Base-by-base conservation (phyloP, 768 basidiomycete genomes). In the Leucogyrophana mollusca region DNA sequence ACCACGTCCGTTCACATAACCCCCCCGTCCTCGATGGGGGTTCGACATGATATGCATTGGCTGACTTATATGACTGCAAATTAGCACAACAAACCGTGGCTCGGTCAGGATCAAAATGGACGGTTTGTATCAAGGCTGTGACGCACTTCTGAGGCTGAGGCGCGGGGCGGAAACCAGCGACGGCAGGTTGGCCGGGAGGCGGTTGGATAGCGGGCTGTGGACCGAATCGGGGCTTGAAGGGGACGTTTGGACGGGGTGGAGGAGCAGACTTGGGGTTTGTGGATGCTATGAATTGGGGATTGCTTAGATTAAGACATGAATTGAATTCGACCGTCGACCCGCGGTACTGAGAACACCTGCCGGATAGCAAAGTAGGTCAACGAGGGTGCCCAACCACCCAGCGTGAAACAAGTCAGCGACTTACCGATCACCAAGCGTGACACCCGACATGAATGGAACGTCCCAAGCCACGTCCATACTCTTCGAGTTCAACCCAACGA, bases 391-490 rank as follows among this genome's bases (percentile, higher is more conserved):
- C 6, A 30, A 30, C 7, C 13, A 30, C 13, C 27, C 8, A 9
- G 20, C n/a, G 20, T 9, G n/a, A 37, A 7, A 9, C 23, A 9
- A 22, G 3, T 20, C 2, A 20, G 38, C 34, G 32, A 58, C 60
- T 17, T 56, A 92, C 89, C 94, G 76, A 57, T 90, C 90, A 3
- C 84, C 83, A 9, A 98, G 71, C 0, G 90, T 96, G 2, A 79
- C 76, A 6, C 96, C 96, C 17, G 92, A 84, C 82, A 99, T 90
- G 69, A 99, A 98, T 1, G 92, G 78, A 18, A 87, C 85, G 63
- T 99, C 96, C 90, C 96, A 98, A 0, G 95, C 79, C 18, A 98
- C 87, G 63, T 98, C 96, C 79, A 98, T 87, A 3, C 87, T 82
- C 59, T 86, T 89, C 27, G 85, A 69, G 56, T 85, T 90, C 57